These are phyloP conservation scores for Akanthomyces muscarius DNA, from an alignment of 2,329 filamentous ascomycete species.

Conservation along the genomic window DNA sequence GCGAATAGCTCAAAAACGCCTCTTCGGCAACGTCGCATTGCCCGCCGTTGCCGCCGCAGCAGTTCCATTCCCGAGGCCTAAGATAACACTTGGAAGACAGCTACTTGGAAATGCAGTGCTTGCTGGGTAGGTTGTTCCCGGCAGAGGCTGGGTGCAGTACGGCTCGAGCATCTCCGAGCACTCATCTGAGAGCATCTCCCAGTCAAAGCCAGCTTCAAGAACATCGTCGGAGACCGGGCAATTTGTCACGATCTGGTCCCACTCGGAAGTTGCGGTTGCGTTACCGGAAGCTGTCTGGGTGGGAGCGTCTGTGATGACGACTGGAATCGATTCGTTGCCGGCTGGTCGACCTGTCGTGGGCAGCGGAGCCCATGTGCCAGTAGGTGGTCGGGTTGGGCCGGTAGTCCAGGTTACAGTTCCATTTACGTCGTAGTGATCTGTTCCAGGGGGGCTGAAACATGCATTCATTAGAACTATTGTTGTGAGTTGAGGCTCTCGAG, in stretches of 20 bases:
- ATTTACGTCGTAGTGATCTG: neutral
- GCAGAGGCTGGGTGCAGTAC: neutral
- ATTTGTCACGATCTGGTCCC: neutral
- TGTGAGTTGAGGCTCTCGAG: neutral
- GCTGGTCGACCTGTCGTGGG: conserved; percentile 1
- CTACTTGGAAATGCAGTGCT: neutral
- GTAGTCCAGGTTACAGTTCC: neutral
- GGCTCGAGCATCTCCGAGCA: neutral
- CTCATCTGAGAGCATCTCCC: neutral
- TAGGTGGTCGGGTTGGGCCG: neutral
- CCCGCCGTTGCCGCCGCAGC: neutral
- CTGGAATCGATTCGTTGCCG: neutral
- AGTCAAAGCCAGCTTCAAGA: neutral
- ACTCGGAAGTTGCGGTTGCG: neutral
- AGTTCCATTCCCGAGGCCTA: neutral
- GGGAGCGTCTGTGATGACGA: neutral
- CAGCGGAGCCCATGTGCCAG: neutral
- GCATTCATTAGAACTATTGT: neutral
- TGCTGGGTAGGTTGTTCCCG: neutral
- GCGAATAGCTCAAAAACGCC: neutral
- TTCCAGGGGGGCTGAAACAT: neutral
- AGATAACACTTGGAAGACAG: neutral
- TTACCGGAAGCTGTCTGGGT: neutral
- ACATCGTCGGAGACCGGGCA: neutral
- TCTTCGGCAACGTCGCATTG: neutral